phyloP scores from a whole-genome alignment of 805 yeast genomes.

The Metschnikowia bowlesiae region DNA sequence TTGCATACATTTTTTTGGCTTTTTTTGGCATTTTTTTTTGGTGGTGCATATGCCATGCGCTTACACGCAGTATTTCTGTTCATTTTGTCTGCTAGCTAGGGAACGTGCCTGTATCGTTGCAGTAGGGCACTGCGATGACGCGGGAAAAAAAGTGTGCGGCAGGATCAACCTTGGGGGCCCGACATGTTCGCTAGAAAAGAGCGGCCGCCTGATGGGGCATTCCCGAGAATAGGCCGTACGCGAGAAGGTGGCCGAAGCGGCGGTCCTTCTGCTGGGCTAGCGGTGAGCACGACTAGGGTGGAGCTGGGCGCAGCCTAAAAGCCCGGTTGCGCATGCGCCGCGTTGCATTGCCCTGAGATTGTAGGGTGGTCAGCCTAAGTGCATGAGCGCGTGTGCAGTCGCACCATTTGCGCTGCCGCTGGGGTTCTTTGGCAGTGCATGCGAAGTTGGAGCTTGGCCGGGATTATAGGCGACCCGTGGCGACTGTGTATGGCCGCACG shows the following conservation, averaged over 20 bases:
- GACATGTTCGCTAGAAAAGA: neutral
- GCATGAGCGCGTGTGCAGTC: neutral
- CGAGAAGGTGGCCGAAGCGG: too few species aligned
- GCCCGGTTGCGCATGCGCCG: neutral
- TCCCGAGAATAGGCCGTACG: too few species aligned
- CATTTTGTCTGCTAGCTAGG: neutral
- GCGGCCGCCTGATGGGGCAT: neutral
- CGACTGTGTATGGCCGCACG: neutral
- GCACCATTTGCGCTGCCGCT: neutral
- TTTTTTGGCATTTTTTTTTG: neutral
- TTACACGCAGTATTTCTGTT: neutral
- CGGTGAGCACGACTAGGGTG: neutral
- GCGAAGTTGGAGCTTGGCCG: neutral
- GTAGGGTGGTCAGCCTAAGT: neutral
- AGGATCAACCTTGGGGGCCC: neutral
- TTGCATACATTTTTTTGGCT: neutral
- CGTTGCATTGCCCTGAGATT: neutral
- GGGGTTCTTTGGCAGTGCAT: neutral
- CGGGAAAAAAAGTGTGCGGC: neutral
- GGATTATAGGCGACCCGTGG: neutral
- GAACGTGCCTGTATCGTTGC: constrained; percentile 4
- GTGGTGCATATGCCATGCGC: neutral
- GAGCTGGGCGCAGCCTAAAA: neutral
- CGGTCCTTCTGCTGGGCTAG: neutral
- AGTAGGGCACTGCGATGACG: neutral